Evolutionary conservation across 352 stramenopile genomes (phyloP).

Genomic region (Globisporangium okanoganense): DNA sequence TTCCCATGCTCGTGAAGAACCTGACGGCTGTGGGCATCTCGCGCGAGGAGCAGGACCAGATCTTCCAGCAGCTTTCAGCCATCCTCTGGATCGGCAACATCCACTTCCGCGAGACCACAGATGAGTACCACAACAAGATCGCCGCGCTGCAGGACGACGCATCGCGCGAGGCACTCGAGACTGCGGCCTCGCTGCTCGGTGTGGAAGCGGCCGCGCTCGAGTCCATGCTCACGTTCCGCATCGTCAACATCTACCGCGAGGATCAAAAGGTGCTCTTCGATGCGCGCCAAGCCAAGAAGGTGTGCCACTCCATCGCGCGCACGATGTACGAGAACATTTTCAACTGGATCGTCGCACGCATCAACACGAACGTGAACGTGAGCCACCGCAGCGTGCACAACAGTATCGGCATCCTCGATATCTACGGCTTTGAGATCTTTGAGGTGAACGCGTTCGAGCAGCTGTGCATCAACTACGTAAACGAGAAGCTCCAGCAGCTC

Average conservation of each 20-base stretch:
- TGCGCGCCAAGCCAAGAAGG: conserved; percentile 72
- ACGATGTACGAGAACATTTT: conserved; percentile 90
- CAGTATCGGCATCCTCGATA: conserved; percentile 87
- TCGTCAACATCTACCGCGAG: conserved; percentile 75
- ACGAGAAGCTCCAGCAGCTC: conserved; percentile 85
- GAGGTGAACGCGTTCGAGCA: conserved; percentile 90
- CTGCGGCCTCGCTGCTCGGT: conserved; percentile 56
- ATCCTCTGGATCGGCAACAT: conserved; percentile 87
- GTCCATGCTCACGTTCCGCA: conserved; percentile 70
- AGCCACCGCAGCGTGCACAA: conserved; percentile 58
- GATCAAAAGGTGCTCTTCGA: conserved; percentile 79
- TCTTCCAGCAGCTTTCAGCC: conserved; percentile 76
- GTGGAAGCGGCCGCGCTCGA: conserved; percentile 62
- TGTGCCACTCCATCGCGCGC: conserved; percentile 81
- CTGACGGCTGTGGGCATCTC: conserved; percentile 72
- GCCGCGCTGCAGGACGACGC: conserved; percentile 54
- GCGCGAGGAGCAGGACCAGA: conserved; percentile 58
- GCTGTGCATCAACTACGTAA: conserved; percentile 90
- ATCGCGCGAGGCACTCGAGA: conserved; percentile 49
- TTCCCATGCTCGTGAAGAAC: conserved; percentile 50
- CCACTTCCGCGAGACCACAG: conserved; percentile 66
- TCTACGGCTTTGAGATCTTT: conserved; percentile 91
- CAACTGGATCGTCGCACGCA: conserved; percentile 81
- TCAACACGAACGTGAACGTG: conserved; percentile 83
- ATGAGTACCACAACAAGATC: conserved; percentile 73